These are phyloP conservation scores for Pseudocercospora crystallina DNA, from an alignment of 2,329 filamentous ascomycete genomes.

Conservation along the genomic window DNA sequence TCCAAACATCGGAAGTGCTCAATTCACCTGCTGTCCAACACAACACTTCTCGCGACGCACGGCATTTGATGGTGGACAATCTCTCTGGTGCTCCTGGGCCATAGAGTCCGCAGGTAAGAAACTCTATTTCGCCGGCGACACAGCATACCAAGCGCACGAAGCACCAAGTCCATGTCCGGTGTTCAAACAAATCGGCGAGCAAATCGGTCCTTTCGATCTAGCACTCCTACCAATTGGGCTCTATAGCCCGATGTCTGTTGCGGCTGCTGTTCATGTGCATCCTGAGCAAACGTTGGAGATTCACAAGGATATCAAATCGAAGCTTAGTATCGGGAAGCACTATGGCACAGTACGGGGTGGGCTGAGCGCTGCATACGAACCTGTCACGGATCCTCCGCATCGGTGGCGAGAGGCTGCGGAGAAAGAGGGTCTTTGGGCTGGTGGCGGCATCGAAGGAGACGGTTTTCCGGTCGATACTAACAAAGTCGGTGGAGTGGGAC, in stretches of 20 bases:
- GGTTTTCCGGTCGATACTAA: slow-evolving; percentile 36
- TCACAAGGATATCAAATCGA: slow-evolving; percentile 48
- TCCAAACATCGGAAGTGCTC: slow-evolving; percentile 38
- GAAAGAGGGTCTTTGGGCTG: slow-evolving; percentile 38
- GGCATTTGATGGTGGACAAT: slow-evolving; percentile 40
- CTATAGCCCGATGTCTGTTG: slow-evolving; percentile 45
- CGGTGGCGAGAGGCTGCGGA: slow-evolving; percentile 48
- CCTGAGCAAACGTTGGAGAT: slow-evolving; percentile 51
- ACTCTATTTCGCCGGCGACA: slow-evolving; percentile 52
- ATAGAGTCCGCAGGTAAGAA: slow-evolving; percentile 38
- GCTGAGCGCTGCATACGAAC: slow-evolving; percentile 48
- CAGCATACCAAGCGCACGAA: slow-evolving; percentile 46
- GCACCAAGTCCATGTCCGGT: slow-evolving; percentile 47
- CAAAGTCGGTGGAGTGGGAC: slow-evolving; percentile 36
- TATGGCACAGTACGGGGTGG: slow-evolving; percentile 51
- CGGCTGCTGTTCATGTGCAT: slow-evolving; percentile 48
- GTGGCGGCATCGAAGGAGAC: slow-evolving; percentile 32
- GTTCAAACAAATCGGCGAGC: slow-evolving; percentile 48
- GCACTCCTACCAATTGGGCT: slow-evolving; percentile 52
- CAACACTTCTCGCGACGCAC: slow-evolving; percentile 50
- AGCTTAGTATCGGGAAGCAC: slow-evolving; percentile 53
- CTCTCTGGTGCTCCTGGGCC: slow-evolving; percentile 52
- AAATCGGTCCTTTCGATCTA: slow-evolving; percentile 51
- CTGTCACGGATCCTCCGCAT: slow-evolving; percentile 49
- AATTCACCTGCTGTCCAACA: slow-evolving; percentile 47